These are phyloP conservation scores for Penicillium mononematosum DNA, from an alignment of 495 filamentous ascomycete genomes.

Conservation along the genomic window DNA sequence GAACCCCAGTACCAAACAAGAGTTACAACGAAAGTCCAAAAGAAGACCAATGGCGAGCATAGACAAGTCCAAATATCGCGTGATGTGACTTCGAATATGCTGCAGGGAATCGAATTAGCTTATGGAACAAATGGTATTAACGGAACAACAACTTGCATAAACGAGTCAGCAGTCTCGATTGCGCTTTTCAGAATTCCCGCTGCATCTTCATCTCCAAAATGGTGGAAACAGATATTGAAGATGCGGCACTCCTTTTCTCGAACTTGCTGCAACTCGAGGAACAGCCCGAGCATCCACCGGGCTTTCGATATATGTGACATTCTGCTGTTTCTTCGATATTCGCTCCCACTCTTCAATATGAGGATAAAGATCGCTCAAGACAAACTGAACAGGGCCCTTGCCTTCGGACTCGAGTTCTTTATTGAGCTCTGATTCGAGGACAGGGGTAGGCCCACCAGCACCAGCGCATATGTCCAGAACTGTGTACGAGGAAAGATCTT, in stretches of 20 bases:
- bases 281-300: conserved; percentile 62
- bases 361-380: conserved; percentile 69
- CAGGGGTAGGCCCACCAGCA: conserved; percentile 64
- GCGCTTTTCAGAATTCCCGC: conserved; percentile 58
- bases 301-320: conserved; percentile 54
- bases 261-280: conserved; percentile 3
- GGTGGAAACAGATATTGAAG: conserved; percentile 75
- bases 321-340: conserved; percentile 46
- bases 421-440: conserved; percentile 60
- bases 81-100: conserved; percentile 73
- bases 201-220: conserved; percentile 66
- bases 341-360: conserved; percentile 60
- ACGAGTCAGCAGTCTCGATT: conserved; percentile 60
- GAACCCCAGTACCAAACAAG: conserved; percentile 62
- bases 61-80: conserved; percentile 53
- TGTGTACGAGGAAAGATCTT: conserved; percentile 44
- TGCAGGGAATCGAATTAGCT: conserved; percentile 16
- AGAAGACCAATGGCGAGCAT: conserved; percentile 53
- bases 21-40: conserved; percentile 53
- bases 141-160: conserved; percentile 46
- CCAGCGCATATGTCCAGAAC: conserved; percentile 77
- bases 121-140: not conserved
- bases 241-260: conserved; percentile 53
- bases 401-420: conserved; percentile 28
- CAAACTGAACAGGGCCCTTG: conserved; percentile 52